Evolutionary conservation across 441 rosid species (phyloP).

Genomic region (Populus hybrid): DNA sequence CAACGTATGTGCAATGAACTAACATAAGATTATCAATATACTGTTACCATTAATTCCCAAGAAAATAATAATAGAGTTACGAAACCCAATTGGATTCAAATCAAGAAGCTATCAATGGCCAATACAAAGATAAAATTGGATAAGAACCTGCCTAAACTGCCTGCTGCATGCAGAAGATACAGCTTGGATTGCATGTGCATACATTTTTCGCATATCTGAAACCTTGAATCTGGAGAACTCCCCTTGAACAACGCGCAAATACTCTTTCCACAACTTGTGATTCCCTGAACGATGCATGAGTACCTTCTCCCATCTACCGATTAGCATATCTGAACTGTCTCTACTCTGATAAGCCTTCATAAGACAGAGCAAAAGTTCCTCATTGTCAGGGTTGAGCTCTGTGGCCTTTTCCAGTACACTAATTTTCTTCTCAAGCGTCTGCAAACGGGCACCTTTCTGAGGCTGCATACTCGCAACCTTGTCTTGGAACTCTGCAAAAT

Average conservation of each 20-base stretch:
- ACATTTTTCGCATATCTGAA: slow-evolving; percentile 82
- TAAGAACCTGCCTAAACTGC: slow-evolving; percentile 98
- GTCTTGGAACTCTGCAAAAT: slow-evolving; percentile 81
- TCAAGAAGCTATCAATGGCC: background rate
- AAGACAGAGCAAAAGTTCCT: slow-evolving; percentile 70
- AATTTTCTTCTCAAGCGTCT: slow-evolving; percentile 89
- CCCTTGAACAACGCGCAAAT: slow-evolving; percentile 69
- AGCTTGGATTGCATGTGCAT: slow-evolving; percentile 87
- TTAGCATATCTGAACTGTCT: slow-evolving; percentile 68
- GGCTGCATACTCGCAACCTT: slow-evolving; percentile 66
- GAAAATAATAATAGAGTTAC: background rate
- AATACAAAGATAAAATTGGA: slow-evolving; percentile 26
- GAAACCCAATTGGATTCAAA: background rate
- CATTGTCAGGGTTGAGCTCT: slow-evolving; percentile 83
- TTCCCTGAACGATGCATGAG: slow-evolving; percentile 68
- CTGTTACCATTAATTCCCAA: background rate
- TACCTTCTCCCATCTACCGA: slow-evolving; percentile 81
- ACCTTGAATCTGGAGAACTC: slow-evolving; percentile 96
- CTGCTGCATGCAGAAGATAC: slow-evolving; percentile 66
- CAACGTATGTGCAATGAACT: background rate
- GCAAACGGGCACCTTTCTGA: slow-evolving; percentile 80
- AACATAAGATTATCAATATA: no score
- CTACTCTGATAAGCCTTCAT: slow-evolving; percentile 78
- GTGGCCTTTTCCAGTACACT: slow-evolving; percentile 89
- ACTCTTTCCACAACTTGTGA: slow-evolving; percentile 80